phyloP scores from a whole-genome alignment of 257 asterid species.

The Euphrasia confusa region DNA sequence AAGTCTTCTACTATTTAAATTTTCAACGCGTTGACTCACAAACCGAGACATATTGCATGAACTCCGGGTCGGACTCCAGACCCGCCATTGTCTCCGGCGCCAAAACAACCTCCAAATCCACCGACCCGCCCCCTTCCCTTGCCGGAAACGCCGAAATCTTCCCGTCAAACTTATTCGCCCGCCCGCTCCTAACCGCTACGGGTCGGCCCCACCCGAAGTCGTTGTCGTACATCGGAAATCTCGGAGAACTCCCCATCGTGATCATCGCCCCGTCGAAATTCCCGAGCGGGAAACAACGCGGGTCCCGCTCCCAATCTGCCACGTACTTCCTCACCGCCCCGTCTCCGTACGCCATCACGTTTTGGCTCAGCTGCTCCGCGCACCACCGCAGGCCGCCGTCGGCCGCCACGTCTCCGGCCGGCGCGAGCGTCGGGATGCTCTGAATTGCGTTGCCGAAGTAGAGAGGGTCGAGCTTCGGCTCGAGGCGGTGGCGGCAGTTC shows the following conservation, averaged over 20 bases:
- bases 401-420: constrained; percentile 40
- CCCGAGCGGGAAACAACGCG: constrained; percentile 56
- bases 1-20: too few species aligned
- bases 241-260: constrained; percentile 45
- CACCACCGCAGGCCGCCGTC: constrained; percentile 43
- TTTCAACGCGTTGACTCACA: not conserved
- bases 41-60: constrained; percentile 40
- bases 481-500: constrained; percentile 58
- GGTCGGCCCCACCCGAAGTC: constrained; percentile 57
- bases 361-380: constrained; percentile 42
- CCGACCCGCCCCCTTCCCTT: constrained; percentile 36
- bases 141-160: constrained; percentile 53
- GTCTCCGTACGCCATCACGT: constrained; percentile 44
- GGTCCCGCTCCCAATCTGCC: constrained; percentile 45
- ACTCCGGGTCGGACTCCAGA: constrained; percentile 42
- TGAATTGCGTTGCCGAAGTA: constrained; percentile 75
- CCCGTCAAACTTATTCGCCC: constrained; percentile 46
- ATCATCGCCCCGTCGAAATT: constrained; percentile 57
- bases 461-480: constrained; percentile 46
- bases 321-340: constrained; percentile 35
- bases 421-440: constrained; percentile 47
- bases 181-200: constrained; percentile 40
- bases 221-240: constrained; percentile 49
- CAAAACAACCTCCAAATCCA: constrained; percentile 43
- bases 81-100: constrained; percentile 46